phyloP scores from a whole-genome alignment of 179 eudicot genomes.

The Gypsophila paniculata region DNA sequence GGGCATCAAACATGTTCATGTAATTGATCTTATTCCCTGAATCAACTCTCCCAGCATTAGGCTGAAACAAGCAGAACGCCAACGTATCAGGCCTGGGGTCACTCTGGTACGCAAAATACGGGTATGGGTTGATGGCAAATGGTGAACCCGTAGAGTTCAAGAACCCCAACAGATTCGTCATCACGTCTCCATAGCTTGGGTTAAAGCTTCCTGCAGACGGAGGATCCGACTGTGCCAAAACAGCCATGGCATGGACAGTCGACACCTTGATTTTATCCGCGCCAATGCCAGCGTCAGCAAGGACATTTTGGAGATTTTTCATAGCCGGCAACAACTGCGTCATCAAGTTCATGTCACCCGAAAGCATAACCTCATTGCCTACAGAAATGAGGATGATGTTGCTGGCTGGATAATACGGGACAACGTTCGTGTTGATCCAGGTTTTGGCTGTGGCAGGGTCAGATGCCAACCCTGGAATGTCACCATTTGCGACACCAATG shows the following conservation, averaged over 20 bases:
- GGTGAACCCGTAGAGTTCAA: slow-evolving; percentile 53
- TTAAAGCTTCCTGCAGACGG: slow-evolving; percentile 66
- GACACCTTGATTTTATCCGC: slow-evolving; percentile 61
- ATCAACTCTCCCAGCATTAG: slow-evolving; percentile 67
- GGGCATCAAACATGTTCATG: slow-evolving; percentile 86
- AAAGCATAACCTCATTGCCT: slow-evolving; percentile 60
- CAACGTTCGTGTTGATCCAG: slow-evolving; percentile 53
- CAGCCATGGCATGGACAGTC: slow-evolving; percentile 71
- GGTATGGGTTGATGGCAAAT: slow-evolving; percentile 71
- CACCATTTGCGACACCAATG: slow-evolving; percentile 54
- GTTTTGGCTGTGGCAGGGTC: slow-evolving; percentile 44
- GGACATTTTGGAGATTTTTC: slow-evolving; percentile 52
- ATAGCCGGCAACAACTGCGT: slow-evolving; percentile 56
- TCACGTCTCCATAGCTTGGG: slow-evolving; percentile 37
- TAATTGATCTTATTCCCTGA: slow-evolving; percentile 60
- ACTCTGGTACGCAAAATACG: slow-evolving; percentile 71
- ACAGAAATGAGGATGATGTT: slow-evolving; percentile 53
- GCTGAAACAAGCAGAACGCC: slow-evolving; percentile 70
- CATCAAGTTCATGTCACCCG: slow-evolving; percentile 36
- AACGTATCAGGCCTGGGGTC: slow-evolving; percentile 74
- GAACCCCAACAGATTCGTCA: slow-evolving; percentile 58
- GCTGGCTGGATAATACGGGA: slow-evolving; percentile 53
- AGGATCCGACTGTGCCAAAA: slow-evolving; percentile 63
- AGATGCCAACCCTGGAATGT: slow-evolving; percentile 53
- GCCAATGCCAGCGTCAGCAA: slow-evolving; percentile 27